Conservation (phyloP, 495 filamentous ascomycete species). For the Gamarada debralockiae region DNA sequence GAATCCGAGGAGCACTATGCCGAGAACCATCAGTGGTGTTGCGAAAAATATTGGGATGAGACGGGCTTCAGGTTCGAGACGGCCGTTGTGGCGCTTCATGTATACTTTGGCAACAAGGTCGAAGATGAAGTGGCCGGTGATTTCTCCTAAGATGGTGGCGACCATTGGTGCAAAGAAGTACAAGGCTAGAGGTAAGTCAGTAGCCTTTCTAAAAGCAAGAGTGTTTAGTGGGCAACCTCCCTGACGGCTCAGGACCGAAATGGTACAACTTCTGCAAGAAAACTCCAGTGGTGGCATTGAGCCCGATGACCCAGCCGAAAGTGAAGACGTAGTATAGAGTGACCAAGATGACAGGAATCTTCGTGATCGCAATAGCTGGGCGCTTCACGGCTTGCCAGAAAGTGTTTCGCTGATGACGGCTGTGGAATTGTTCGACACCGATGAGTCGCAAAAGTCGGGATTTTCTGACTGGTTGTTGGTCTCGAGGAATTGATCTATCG, state of each 20-base stretch:
- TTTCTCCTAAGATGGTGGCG: constrained; percentile 27
- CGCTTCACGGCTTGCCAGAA: neutral
- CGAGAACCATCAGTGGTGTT: constrained; percentile 18
- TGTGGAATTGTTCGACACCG: constrained; percentile 16
- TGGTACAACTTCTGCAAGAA: neutral
- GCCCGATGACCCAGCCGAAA: neutral
- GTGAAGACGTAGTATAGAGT: neutral
- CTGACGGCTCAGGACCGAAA: neutral
- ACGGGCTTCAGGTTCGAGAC: constrained; percentile 28
- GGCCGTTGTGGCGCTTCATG: constrained; percentile 13
- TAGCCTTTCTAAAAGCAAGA: neutral
- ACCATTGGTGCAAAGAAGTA: constrained; percentile 32
- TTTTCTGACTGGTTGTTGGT: constrained; percentile 13
- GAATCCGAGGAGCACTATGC: constrained; percentile 25
- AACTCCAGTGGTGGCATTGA: neutral
- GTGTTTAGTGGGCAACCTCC: neutral
- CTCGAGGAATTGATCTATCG: constrained; percentile 7
- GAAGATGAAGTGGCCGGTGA: constrained; percentile 34
- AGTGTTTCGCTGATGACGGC: neutral
- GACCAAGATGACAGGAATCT: neutral
- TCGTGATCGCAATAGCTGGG: neutral
- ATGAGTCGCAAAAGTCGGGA: constrained; percentile 14
- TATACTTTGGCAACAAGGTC: constrained; percentile 25
- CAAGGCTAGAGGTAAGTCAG: constrained; percentile 17
- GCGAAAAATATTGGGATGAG: constrained; percentile 23